Base-by-base conservation (phyloP, 2,329 filamentous ascomycete genomes). In the Pseudogymnoascus verrucosus region DNA sequence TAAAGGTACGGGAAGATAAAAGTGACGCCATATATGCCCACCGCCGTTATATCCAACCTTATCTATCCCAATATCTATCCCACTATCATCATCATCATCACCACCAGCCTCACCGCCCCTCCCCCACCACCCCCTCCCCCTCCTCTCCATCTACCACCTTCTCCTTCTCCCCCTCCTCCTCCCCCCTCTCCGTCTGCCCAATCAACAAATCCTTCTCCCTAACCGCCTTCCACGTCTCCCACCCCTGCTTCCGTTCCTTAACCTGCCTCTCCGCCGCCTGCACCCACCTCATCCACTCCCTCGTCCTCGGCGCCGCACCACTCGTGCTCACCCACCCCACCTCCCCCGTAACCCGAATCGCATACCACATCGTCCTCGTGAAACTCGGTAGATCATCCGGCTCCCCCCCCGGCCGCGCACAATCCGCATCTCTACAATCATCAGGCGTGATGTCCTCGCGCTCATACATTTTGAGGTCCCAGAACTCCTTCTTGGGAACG, bases 301-400 rank as follows among this genome's bases (percentile, higher is more conserved):
- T 69, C 0, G 83, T 85, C 10, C 72, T 71, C 0, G 84, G 84
- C 0, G 82, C 81, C 0, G 81, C 79, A 11, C 81, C 78, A 60
- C 78, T 80, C 42, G 78, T 75, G 64, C 75, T 74, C 2, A 83
- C 80, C 84, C 84, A 87, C 3, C 78, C 78, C 0, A 76, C 81
- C 23, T 75, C 74, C 68, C 77, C 72, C 0, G 83, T 85, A 68
- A 82, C 81, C 11, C 80, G 76, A 57, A 87, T 84, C 1, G 82
- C 83, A 66, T 79, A 84, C 84, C 84, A 86, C 63, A 86, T 72
- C 1, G 81, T 84, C 14, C 80, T 73, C 0, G 84, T 87, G 68
- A 80, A 86, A 7, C n/a, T n/a, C 5, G 54, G 54, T 1, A 60
- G 1, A n/a, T 51, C 54, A 36, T 60, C 54, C 54, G 28, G 54